Evolutionary conservation across 257 asterid genomes (phyloP).

Genomic region (Solanum neorickii): DNA sequence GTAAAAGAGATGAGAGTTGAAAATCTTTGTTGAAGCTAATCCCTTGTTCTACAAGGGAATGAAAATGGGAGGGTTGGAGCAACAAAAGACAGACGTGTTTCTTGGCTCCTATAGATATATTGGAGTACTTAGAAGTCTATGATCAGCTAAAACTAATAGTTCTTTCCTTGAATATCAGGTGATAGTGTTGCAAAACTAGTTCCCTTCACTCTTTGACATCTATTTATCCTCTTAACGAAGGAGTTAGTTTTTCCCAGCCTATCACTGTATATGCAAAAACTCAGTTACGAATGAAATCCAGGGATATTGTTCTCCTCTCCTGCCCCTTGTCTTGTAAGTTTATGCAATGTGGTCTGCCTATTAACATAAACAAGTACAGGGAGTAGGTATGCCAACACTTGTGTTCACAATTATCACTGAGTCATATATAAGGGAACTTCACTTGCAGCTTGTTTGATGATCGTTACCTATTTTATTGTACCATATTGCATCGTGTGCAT

Average conservation of each 20-base stretch:
- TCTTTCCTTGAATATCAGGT: not conserved
- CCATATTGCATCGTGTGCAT: not conserved
- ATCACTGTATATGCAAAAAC: not conserved
- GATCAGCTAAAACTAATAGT: not conserved
- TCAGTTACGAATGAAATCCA: not conserved
- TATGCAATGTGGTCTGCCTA: not conserved
- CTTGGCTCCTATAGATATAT: not conserved
- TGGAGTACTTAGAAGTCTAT: not conserved
- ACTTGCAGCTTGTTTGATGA: not conserved
- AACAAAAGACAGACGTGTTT: not conserved
- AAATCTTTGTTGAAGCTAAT: not conserved
- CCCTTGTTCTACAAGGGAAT: not conserved
- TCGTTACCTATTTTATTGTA: not conserved
- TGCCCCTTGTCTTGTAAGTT: not conserved
- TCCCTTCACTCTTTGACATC: not conserved
- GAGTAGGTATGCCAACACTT: not conserved
- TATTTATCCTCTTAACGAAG: not conserved
- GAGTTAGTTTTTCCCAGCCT: not conserved
- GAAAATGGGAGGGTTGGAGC: not conserved
- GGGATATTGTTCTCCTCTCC: not conserved
- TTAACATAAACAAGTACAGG: not conserved
- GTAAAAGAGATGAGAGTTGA: not conserved
- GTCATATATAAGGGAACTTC: not conserved
- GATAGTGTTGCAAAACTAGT: not conserved
- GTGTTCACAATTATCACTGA: not conserved